Base-by-base conservation (phyloP, 495 filamentous ascomycete genomes). In the Tuber melanosporum region DNA sequence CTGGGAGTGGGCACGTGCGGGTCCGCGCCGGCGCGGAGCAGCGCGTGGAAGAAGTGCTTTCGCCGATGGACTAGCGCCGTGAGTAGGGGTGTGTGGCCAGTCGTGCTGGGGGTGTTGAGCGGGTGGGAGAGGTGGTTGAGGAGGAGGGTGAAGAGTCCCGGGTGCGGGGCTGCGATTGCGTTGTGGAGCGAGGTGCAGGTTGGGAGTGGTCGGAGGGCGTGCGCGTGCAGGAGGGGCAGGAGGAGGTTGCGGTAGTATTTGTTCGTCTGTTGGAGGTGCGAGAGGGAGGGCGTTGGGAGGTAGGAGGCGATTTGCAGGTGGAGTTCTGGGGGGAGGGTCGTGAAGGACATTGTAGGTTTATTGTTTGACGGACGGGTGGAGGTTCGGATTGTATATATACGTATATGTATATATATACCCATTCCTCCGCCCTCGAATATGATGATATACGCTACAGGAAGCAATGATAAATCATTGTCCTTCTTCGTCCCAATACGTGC, bases 251-350 rank as follows among this genome's bases (percentile, higher is more conserved):
- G 32, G 32, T 42, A 19, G 32, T 36, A 32, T 5, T 3, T 22
- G 32, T 7, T 42, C 10, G 70, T 71, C 10, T 22, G 39, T 5
- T 26, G 10, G 32, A 71, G 70, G n/a, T 4, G 20, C 9, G 14
- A 71, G 39, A 71, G 70, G n/a, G 70, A n/a, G 39, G n/a, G 43
- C 12, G 39, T 41, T 22, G 70, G 32, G n/a, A 71, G 70, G 70
- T 42, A 71, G n/a, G 70, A 71, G 39, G 70, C 70, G 12, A 71
- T 71, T 42, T 71, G 39, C 12, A 71, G 20, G 32, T 20, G 36
- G 32, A 71, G 70, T 45, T 71, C 70, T 22, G 70, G 39, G 70
- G 70, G 70, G 70, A 71, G 70, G 70, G 10, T 15, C 3, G 32
- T 71, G 70, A 71, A 71, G 70, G 52, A 62, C 52, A 62, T 62